A percentile compares a stretch with the other conserved stretches of the same genome.
These are phyloP conservation scores for Sporothrix brasiliensis DNA, from an alignment of 2,329 filamentous ascomycete species.

Conservation along the genomic window DNA sequence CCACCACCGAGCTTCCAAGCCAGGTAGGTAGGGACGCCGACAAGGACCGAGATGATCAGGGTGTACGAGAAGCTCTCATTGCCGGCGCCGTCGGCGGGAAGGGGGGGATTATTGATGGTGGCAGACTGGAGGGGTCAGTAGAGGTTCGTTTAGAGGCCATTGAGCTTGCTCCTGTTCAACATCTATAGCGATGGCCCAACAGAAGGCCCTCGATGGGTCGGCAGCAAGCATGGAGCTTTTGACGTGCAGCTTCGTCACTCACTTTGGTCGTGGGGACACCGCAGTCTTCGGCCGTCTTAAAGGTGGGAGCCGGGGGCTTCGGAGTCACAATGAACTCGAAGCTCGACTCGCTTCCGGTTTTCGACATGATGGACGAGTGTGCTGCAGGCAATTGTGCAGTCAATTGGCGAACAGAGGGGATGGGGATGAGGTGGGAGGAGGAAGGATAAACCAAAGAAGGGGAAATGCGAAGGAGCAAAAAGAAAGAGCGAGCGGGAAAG, in stretches of 20 bases:
- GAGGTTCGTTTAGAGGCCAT: not conserved
- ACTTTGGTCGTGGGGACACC: constrained; percentile 60
- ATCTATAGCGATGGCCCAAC: not conserved
- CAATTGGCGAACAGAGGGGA: constrained; percentile 27
- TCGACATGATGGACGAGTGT: constrained; percentile 50
- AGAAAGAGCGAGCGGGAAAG: not conserved
- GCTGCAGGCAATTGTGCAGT: constrained; percentile 30
- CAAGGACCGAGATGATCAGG: constrained; percentile 70
- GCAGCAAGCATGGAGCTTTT: not conserved
- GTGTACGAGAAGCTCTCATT: constrained; percentile 86
- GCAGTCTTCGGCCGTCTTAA: constrained; percentile 57
- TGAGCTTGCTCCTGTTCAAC: not conserved
- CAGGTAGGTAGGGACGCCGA: constrained; percentile 74
- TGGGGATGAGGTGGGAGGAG: not conserved
- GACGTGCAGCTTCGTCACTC: constrained; percentile 38
- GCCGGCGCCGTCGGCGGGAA: constrained; percentile 85
- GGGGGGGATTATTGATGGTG: constrained; percentile 88
- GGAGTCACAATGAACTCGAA: constrained; percentile 69
- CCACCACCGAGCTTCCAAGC: constrained; percentile 84
- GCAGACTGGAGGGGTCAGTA: constrained; percentile 64
- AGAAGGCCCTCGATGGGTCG: not conserved
- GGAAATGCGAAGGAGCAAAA: constrained; percentile 6
- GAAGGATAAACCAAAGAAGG: not conserved
- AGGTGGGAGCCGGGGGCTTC: constrained; percentile 52
- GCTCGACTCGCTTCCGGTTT: constrained; percentile 55